Percentiles rank a stretch among this genome's conserved stretches.
These are phyloP conservation scores for Phytopythium litorale DNA, from an alignment of 352 stramenopile species.

Conservation along the genomic window DNA sequence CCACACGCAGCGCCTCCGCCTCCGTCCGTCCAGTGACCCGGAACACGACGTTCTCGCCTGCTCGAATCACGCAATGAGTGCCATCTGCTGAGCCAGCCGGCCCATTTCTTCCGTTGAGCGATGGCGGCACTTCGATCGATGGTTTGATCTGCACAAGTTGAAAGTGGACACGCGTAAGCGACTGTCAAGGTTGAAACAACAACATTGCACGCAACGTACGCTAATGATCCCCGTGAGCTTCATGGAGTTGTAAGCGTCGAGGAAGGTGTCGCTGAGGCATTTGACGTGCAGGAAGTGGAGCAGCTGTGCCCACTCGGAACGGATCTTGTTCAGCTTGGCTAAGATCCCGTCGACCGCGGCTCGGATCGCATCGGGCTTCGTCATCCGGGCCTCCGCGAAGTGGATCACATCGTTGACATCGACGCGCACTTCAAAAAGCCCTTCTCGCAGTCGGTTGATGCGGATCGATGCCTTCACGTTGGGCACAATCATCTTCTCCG, in stretches of 20 bases:
- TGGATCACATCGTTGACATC: slow-evolving; percentile 64
- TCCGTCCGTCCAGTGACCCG: slow-evolving; percentile 48
- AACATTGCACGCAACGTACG: slow-evolving; percentile 26
- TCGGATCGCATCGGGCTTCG: slow-evolving; percentile 65
- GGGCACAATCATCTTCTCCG: slow-evolving; percentile 41
- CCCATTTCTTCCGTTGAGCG: slow-evolving; percentile 2
- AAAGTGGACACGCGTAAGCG: slow-evolving; percentile 1
- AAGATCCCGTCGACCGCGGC: slow-evolving; percentile 58
- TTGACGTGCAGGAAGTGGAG: slow-evolving; percentile 75
- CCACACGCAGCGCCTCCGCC: slow-evolving; percentile 40
- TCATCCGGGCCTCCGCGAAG: slow-evolving; percentile 28
- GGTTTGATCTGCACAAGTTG: slow-evolving; percentile 32
- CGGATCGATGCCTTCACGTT: slow-evolving; percentile 72
- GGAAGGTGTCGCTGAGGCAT: slow-evolving; percentile 37
- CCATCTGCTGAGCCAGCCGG: not conserved
- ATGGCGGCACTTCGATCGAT: slow-evolving; percentile 25
- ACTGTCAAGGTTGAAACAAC: not conserved
- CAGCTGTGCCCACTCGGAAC: slow-evolving; percentile 54
- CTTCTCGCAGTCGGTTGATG: slow-evolving; percentile 57
- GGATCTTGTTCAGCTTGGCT: slow-evolving; percentile 43
- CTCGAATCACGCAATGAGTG: slow-evolving; percentile 31
- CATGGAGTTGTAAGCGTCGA: slow-evolving; percentile 59
- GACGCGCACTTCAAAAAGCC: slow-evolving; percentile 50
- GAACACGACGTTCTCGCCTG: slow-evolving; percentile 43
- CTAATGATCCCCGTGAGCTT: slow-evolving; percentile 60